phyloP scores from a whole-genome alignment of 805 yeast species.

The Candida piceae region DNA sequence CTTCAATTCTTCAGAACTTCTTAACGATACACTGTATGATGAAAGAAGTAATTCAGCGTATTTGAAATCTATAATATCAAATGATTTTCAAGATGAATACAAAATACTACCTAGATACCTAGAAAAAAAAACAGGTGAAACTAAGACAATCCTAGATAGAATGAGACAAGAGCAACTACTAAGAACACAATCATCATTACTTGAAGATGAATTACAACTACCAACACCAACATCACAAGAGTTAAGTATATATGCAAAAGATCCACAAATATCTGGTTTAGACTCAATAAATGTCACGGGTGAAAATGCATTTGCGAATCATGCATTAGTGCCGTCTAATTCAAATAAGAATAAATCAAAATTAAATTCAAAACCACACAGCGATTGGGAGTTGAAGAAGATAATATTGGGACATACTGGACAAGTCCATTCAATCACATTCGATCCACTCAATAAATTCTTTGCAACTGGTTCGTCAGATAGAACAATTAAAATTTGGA shows the following conservation, averaged over 20 bases:
- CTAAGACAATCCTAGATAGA: constrained; percentile 17
- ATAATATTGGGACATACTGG: constrained; percentile 90
- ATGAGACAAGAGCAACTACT: constrained; percentile 8
- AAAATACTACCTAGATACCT: constrained; percentile 13
- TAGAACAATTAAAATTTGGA: constrained; percentile 88
- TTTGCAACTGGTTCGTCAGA: constrained; percentile 91
- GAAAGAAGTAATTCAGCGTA: constrained; percentile 8
- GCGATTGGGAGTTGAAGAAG: constrained; percentile 66
- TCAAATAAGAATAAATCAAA: constrained; percentile 4
- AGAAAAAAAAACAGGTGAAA: constrained; percentile 4
- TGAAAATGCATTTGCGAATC: constrained; percentile 21
- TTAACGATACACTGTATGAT: constrained; percentile 4
- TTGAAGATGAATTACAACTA: neutral
- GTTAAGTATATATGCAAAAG: constrained; percentile 10
- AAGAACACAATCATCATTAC: neutral
- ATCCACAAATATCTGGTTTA: neutral
- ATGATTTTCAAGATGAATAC: constrained; percentile 7
- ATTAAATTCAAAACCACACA: constrained; percentile 37
- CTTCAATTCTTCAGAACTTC: constrained; percentile 2
- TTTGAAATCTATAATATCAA: constrained; percentile 6
- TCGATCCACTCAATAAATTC: constrained; percentile 87
- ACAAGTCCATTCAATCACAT: constrained; percentile 78
- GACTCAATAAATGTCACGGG: constrained; percentile 4
- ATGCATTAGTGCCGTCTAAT: constrained; percentile 20
- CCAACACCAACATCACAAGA: constrained; percentile 3